Evolutionary conservation across 768 basidiomycete species (phyloP), one percentile per base, ranked within the genome.

Genomic region (Lactarius evosmus): DNA sequence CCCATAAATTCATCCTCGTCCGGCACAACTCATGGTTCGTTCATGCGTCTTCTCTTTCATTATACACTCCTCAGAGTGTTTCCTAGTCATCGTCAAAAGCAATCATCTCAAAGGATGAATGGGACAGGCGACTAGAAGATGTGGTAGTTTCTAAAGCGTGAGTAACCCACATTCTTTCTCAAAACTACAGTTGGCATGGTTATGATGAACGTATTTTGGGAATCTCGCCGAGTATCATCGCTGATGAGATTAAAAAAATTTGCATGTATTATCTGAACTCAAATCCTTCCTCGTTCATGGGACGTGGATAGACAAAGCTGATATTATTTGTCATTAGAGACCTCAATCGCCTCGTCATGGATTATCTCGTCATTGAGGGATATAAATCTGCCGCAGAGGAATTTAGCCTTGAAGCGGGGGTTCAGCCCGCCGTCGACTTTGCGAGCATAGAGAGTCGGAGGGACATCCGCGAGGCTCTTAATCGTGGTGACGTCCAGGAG

Each of bases 331-430:
- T 60, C 57, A 40, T 56, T 71, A 99, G 97, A 76, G 95, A 99
- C 75, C 78, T 98, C 62, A 96, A 98, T 75, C 84, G 88, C 4
- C 84, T 98, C 27, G 86, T 99, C 51, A 95, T 97, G 87, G 94
- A 99, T 74, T 98, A 98, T 76, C 89, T 98, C 66, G 91, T 97
- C 66, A 93, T 97, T 59, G 95, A 98, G 73, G 97, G 97, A 2
- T 98, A 95, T 82, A 94, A 95, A 74, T 87, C 91, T 14, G 94
- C 97, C 0, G 97, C 97, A 1, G 89, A 97, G 70, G 91, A 95
- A 74, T 98, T 99, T 72, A 89, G 92, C 64, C 84, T 86, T 53
- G 97, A 99, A 72, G 89, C 96, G 22, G 84, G 85, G 51, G 79
- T 97, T 53, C 75, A 78, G 3, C 83, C 88, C 6, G 83, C 89